Base-by-base conservation (phyloP, 2,329 filamentous ascomycete genomes). In the Hypomyces rosellus region DNA sequence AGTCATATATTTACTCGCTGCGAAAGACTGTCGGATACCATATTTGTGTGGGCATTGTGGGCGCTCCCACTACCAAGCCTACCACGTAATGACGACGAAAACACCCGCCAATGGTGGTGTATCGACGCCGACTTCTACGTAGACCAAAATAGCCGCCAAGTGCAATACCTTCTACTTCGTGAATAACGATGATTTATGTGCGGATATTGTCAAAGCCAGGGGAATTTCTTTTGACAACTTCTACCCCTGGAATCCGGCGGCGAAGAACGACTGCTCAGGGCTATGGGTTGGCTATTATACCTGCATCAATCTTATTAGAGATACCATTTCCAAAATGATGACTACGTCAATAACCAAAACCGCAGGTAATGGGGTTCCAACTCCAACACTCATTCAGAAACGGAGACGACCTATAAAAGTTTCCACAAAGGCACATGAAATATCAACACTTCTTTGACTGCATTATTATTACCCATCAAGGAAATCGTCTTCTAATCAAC, bases 111-210 rank as follows among this genome's bases (percentile, higher is more conserved):
- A 34, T 12, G 56, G 55, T 34, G 58, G 56, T 2, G 57, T 63
- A 45, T 39, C 55, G 3, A 66, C 63, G 13, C 65, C 65, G 0
- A 55, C 55, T 15, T 62, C 65, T 7, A 61, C 53, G 13, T 63
- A 67, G 47, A 45, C 59, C 2, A 59, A 59, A 42, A 64, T 67
- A 54, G 54, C 58, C 12, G 44, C 49, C 8, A 63, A 62, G 49
- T 67, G 65, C 22, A 56, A 64, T 12, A 61, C 54, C 36, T 67
- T 66, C 44, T 53, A 65, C 45, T 42, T 53, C 2, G 51, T 66
- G 0, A 34, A 54, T 8, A 40, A 14, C 0, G 60, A 57, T 1
- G 60, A 64, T 9, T 53, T 43, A 6, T 69, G 65, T 39, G 46
- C 37, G 7, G 49, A 43, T 0, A 65, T 69, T 22, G 56, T 59